These are phyloP conservation scores for Podospora anserina DNA, from an alignment of 495 filamentous ascomycete genomes.

Conservation along the genomic window DNA sequence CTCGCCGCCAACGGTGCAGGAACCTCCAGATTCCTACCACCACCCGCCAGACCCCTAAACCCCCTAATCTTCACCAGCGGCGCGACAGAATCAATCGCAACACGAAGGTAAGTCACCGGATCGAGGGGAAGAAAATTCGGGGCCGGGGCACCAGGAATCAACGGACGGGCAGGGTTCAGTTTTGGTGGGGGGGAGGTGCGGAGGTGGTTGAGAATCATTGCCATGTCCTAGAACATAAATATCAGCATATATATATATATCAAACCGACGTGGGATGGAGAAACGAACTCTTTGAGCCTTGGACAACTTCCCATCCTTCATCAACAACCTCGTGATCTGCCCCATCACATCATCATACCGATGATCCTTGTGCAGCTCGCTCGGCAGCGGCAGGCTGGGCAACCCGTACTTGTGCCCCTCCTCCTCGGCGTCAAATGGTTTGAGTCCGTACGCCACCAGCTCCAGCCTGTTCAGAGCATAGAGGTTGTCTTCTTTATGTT, in stretches of 20 bases:
- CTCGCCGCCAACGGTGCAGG: constrained; percentile 70
- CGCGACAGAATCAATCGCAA: constrained; percentile 95
- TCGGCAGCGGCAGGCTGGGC: constrained; percentile 62
- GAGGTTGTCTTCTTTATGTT: constrained; percentile 29
- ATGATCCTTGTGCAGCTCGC: constrained; percentile 61
- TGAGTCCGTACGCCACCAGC: constrained; percentile 33
- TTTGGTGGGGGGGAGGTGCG: constrained; percentile 77
- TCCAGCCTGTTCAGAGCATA: constrained; percentile 38
- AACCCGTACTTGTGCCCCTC: constrained; percentile 71
- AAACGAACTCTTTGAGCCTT: constrained; percentile 68
- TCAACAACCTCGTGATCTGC: constrained; percentile 85
- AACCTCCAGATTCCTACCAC: constrained; percentile 77
- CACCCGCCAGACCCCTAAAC: constrained; percentile 76
- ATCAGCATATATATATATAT: not conserved
- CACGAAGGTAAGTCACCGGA: constrained; percentile 71
- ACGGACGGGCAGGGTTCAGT: constrained; percentile 61
- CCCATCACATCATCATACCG: constrained; percentile 78
- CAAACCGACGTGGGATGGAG: too few species aligned
- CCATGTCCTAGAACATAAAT: constrained; percentile 62
- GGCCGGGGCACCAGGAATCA: constrained; percentile 71
- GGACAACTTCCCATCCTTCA: constrained; percentile 82
- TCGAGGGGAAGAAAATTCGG: constrained; percentile 71
- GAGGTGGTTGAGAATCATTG: constrained; percentile 78
- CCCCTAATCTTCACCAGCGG: constrained; percentile 75
- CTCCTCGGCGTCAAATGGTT: constrained; percentile 26